Percentiles rank a stretch among this genome's conserved stretches.
Evolutionary conservation across 2,329 filamentous ascomycete species (phyloP).

Genomic region (Paecilomyces variotii): DNA sequence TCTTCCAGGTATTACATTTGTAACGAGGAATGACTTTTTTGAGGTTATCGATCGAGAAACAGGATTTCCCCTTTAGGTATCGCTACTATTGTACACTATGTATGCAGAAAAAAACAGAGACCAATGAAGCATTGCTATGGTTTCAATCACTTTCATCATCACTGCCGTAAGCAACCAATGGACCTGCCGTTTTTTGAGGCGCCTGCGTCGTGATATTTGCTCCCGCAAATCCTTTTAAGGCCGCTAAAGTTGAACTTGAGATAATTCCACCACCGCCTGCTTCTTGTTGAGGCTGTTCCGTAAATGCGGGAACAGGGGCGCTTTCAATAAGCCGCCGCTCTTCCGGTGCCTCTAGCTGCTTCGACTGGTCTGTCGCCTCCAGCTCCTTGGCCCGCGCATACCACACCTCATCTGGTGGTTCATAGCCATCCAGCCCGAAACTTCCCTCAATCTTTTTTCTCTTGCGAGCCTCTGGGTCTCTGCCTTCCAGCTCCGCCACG

Average conservation of each 20-base stretch:
- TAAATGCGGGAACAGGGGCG: constrained; percentile 28
- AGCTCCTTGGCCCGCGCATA: constrained; percentile 70
- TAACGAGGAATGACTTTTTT: constrained; percentile 7
- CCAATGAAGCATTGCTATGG: background rate
- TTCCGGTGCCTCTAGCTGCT: constrained; percentile 48
- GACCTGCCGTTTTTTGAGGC: constrained; percentile 44
- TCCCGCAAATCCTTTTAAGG: constrained; percentile 53
- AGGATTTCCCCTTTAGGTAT: constrained; percentile 1
- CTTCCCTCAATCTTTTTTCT: constrained; percentile 80
- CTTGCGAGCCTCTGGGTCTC: constrained; percentile 79
- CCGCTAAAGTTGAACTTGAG: constrained; percentile 72
- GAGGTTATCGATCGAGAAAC: constrained; percentile 1
- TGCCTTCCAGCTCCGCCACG: constrained; percentile 86
- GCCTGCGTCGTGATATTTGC: constrained; percentile 38
- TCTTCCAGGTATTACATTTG: background rate
- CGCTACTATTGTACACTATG: constrained; percentile 22
- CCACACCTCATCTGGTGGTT: constrained; percentile 90
- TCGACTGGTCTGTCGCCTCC: constrained; percentile 52
- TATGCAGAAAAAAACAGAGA: constrained; percentile 1
- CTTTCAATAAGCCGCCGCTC: constrained; percentile 41
- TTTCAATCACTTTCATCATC: constrained; percentile 66
- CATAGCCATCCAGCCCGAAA: constrained; percentile 84
- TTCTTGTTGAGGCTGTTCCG: constrained; percentile 15
- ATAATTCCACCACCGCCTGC: constrained; percentile 59
- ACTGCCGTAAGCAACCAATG: constrained; percentile 81